Conservation (phyloP, 1,284 basidiomycete species). For the Puccinia sorghi region DNA sequence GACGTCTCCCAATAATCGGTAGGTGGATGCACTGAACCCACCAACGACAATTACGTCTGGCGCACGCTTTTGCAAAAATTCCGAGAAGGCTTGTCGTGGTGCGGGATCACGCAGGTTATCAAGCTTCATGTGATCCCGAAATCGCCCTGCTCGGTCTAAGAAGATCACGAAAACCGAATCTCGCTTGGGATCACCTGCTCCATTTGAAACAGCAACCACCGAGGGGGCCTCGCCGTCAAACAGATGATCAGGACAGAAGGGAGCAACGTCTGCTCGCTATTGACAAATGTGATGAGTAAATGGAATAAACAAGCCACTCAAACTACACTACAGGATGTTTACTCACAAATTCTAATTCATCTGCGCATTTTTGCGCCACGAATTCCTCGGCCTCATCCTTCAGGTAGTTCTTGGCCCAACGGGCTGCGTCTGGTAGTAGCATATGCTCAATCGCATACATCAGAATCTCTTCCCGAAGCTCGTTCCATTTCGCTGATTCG, state of each 20-base stretch:
- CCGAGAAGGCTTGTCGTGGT: constrained; percentile 64
- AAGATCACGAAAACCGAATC: constrained; percentile 84
- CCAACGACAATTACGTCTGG: constrained; percentile 88
- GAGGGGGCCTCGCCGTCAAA: constrained; percentile 73
- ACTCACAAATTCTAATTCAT: constrained; percentile 71
- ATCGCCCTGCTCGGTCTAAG: constrained; percentile 80
- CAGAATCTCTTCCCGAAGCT: constrained; percentile 75
- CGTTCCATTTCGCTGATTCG: constrained; percentile 88
- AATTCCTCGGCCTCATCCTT: constrained; percentile 86
- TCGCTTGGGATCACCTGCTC: constrained; percentile 85
- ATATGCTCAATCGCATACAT: constrained; percentile 75
- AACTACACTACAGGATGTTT: not conserved
- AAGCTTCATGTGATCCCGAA: constrained; percentile 82
- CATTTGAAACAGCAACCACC: constrained; percentile 90
- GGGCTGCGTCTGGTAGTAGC: constrained; percentile 75
- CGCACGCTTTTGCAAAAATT: constrained; percentile 75
- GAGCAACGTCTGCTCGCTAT: constrained; percentile 64
- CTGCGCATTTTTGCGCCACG: constrained; percentile 69
- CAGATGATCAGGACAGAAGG: constrained; percentile 69
- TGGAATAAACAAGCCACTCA: constrained; percentile 11
- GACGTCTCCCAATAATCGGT: constrained; percentile 51
- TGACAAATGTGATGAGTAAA: constrained; percentile 40
- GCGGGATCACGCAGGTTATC: constrained; percentile 64
- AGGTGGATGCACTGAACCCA: constrained; percentile 62
- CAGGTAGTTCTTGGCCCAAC: constrained; percentile 87